Evolutionary conservation across 768 basidiomycete species (phyloP), one percentile per base, ranked within the genome.

Genomic region (Tylopilus subfusipes): DNA sequence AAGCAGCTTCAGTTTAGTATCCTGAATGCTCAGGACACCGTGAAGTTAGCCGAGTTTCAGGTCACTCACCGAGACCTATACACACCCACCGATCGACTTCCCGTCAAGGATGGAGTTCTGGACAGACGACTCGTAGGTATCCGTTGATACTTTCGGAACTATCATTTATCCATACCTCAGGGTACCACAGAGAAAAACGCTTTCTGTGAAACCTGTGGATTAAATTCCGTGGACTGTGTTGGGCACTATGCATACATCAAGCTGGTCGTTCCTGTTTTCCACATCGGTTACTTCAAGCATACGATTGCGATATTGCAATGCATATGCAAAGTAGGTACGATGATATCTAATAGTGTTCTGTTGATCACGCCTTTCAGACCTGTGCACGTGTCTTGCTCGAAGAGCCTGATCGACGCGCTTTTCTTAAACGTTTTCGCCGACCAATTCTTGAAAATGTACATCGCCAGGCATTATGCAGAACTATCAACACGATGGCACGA

Each of bases 241-340:
- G 97, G 97, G 1, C 97, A 99, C 71, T 98, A 97, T 69, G 95
- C 95, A 5, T 98, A 98, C 73, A 98, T 99, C 75, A 98, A 97
- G 72, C 81, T 99, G 40, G 85, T 88, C 30, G 85, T 99, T 19
- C 97, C 97, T 0, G 95, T 98, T 19, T 99, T 98, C 70, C 97
- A 99, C 68, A 93, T 98, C 53, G 97, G 97, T 8, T 99, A 93
- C 73, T 98, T 99, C 77, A 91, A 94, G 69, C 94, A 98, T 62
- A 92, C 89, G 18, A 93, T 98, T 55, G 82, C 82, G 24, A 88
- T 98, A 59, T 80, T 98, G 2, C 97, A 98, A 67, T 89, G 90
- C 61, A 94, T 98, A 60, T 99, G 97, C 82, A 99, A 99, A 76
- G 95, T 93, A 47, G 10, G 52, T 38, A 13, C 5, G 9, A 27